Conservation (phyloP, 768 basidiomycete species). For the Macrocybe gigantea region DNA sequence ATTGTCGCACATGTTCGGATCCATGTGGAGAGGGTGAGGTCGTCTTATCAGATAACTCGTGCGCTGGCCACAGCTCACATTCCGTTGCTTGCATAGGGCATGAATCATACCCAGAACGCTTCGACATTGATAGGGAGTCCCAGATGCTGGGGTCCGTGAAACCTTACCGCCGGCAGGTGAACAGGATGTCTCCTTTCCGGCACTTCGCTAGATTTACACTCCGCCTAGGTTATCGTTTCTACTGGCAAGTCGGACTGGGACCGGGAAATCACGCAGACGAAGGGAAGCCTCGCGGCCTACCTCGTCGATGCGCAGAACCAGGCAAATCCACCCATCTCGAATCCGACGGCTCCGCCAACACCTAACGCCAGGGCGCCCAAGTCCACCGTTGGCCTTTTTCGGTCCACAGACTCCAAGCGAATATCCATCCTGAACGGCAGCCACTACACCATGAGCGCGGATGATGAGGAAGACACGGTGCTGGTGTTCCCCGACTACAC, state of each 20-base stretch:
- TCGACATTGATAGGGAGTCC: constrained; percentile 74
- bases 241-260: constrained; percentile 91
- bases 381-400: constrained; percentile 50
- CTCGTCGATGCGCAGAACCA: constrained; percentile 30
- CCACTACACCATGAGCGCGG: constrained; percentile 65
- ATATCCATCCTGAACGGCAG: constrained; percentile 83
- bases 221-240: constrained; percentile 71
- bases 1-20: constrained; percentile 71
- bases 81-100: constrained; percentile 42
- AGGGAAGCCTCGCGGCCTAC: constrained; percentile 65
- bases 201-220: constrained; percentile 2
- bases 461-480: constrained; percentile 64
- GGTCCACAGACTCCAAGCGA: constrained; percentile 44
- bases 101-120: constrained; percentile 65
- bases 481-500: constrained; percentile 93
- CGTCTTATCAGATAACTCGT: constrained; percentile 22
- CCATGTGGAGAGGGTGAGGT: constrained; percentile 67
- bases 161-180: constrained; percentile 77
- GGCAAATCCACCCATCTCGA: constrained; percentile 19
- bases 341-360: constrained; percentile 18
- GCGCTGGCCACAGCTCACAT: constrained; percentile 1
- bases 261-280: constrained; percentile 66
- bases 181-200: background rate
- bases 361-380: constrained; percentile 21
- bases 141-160: constrained; percentile 84